Base-by-base conservation (phyloP, 345 rosid genomes). In the Erodium maritimum region DNA sequence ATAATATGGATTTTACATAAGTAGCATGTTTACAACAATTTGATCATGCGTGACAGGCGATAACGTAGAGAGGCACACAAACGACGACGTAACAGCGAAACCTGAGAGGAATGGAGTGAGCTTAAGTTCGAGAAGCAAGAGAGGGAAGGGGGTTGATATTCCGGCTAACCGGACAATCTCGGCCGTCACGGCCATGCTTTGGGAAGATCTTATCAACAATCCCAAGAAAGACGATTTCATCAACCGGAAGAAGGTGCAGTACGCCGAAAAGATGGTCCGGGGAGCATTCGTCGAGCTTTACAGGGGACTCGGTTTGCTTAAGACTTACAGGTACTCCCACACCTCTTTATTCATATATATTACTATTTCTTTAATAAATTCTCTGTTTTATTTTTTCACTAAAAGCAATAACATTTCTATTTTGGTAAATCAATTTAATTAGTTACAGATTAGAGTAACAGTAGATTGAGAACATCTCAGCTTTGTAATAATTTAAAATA, bases 251-350 rank as follows among this genome's bases (percentile, higher is more conserved):
- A 94, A 84, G 66, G 75, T 90, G 17, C 97, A 87, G 21, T 78
- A 82, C 14, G 99, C 97, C 0, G 91, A 84, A 77, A 94, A 94
- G 68, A 85, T 79, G 87, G 84, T 94, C 16, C 59, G 99, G 29
- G 75, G 86, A 19, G 99, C 99, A 0, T 90, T 80, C 67, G 95
- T 94, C 16, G 99, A 90, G 81, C 95, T 94, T 50, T 94, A 87
- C 55, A 71, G 69, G 61, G 99, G 96, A 50, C 96, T 94, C 62
- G 88, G 88, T 56, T 78, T 94, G 0, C 69, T 94, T 0, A 90
- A 83, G 69, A 87, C 90, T 63, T 94, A 89, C 77, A 94, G 99
- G 99, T 88, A 61, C 0, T 45, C 46, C 19, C 10, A 18, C 20
- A 21, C 23, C 20, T 19, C 12, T 22, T 12, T 53, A 13, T 14